Evolutionary conservation across 768 basidiomycete genomes (phyloP).

Genomic region (Boletales sp.): DNA sequence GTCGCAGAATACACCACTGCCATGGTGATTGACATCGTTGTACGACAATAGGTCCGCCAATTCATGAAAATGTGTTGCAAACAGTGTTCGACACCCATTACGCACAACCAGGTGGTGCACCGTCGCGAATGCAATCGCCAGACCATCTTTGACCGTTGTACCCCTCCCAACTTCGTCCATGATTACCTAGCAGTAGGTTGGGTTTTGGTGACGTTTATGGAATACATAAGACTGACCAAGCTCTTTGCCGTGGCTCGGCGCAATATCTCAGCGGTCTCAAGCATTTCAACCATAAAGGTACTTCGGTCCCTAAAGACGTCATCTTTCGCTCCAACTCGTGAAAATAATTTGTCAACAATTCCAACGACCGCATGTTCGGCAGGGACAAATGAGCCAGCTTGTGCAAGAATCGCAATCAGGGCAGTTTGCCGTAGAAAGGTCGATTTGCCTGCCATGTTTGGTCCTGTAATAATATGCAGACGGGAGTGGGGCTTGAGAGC

Average conservation of each 20-base stretch:
- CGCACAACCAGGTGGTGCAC: constrained; percentile 74
- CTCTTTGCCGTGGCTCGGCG: constrained; percentile 77
- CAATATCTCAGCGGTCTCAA: constrained; percentile 91
- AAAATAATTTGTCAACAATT: constrained; percentile 87
- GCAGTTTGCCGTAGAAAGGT: constrained; percentile 91
- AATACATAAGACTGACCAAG: constrained; percentile 50
- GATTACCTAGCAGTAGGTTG: constrained; percentile 63
- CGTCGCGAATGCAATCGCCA: constrained; percentile 91
- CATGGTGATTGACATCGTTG: constrained; percentile 36
- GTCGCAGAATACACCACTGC: constrained; percentile 48
- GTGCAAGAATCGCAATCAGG: constrained; percentile 84
- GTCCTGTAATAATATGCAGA: constrained; percentile 86
- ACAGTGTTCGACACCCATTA: constrained; percentile 80
- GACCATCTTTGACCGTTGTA: constrained; percentile 86
- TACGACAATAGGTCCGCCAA: constrained; percentile 80
- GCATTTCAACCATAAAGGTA: constrained; percentile 99
- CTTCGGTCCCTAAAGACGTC: constrained; percentile 91
- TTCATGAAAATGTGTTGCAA: constrained; percentile 99
- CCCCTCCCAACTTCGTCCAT: constrained; percentile 99
- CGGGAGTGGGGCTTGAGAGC: constrained; percentile 55
- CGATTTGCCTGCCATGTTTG: constrained; percentile 96
- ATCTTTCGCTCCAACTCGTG: constrained; percentile 93
- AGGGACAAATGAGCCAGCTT: constrained; percentile 91
- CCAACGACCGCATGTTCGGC: constrained; percentile 79
- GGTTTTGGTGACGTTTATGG: neutral